Percentiles rank a stretch among this genome's conserved stretches.
phyloP scores from a whole-genome alignment of 2,329 filamentous ascomycete genomes.

The Aureobasidium sp. region DNA sequence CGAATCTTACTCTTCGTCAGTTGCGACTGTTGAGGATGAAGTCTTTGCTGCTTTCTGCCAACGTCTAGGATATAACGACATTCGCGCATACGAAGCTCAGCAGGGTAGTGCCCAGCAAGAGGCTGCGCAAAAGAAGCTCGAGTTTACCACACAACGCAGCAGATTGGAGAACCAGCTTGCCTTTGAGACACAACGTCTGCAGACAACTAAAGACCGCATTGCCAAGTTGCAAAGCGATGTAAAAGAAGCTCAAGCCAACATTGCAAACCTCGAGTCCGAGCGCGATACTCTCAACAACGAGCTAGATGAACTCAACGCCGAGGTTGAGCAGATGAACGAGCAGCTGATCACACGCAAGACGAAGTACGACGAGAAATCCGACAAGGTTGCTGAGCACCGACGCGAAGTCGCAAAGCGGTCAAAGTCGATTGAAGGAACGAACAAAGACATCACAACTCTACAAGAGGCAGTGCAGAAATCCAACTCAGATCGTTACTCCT shows the following conservation, averaged over 20 bases:
- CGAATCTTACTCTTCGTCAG: constrained; percentile 52
- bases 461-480: constrained; percentile 83
- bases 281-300: constrained; percentile 68
- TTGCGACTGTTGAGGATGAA: constrained; percentile 78
- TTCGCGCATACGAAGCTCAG: constrained; percentile 87
- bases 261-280: constrained; percentile 63
- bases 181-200: constrained; percentile 64
- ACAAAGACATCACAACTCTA: constrained; percentile 69
- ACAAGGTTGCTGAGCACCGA: constrained; percentile 71
- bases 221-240: constrained; percentile 60
- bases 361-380: constrained; percentile 60
- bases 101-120: constrained; percentile 91
- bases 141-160: constrained; percentile 73
- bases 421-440: constrained; percentile 69
- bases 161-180: constrained; percentile 54
- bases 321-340: constrained; percentile 69
- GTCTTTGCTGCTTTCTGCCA: constrained; percentile 82
- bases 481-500: constrained; percentile 72
- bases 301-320: constrained; percentile 65
- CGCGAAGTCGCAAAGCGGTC: constrained; percentile 75
- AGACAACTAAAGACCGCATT: constrained; percentile 63
- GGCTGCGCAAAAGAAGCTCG: constrained; percentile 74
- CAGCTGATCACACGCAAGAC: constrained; percentile 62
- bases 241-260: constrained; percentile 59
- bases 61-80: constrained; percentile 77